Conservation (phyloP, 2,329 filamentous ascomycete species). For the Ambrosiella xylebori region DNA sequence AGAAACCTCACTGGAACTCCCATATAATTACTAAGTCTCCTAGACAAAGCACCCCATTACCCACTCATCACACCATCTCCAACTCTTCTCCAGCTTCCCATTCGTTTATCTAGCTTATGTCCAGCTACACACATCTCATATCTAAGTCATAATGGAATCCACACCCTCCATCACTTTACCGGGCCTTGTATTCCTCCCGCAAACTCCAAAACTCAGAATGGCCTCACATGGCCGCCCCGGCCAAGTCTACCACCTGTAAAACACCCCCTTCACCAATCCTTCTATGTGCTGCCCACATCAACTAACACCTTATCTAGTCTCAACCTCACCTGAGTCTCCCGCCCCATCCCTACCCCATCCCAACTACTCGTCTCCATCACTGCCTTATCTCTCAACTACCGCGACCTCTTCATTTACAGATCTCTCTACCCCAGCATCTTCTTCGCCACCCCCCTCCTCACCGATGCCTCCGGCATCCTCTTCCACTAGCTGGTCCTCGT, state of each 20-base stretch:
- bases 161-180: constrained; percentile 5
- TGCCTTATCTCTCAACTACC: constrained; percentile 79
- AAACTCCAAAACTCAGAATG: constrained; percentile 3
- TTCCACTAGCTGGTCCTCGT: constrained; percentile 61
- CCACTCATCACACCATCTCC: no score
- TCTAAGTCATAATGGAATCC: neutral
- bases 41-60: no score
- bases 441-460: constrained; percentile 60
- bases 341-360: constrained; percentile 43
- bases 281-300: neutral
- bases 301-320: constrained; percentile 25
- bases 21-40: no score
- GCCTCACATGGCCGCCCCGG: constrained; percentile 46
- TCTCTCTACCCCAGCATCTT: constrained; percentile 76
- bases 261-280: neutral
- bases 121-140: neutral
- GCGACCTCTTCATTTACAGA: constrained; percentile 86
- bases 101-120: neutral
- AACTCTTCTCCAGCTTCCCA: no score
- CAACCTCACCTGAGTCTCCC: constrained; percentile 41
- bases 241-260: constrained; percentile 68
- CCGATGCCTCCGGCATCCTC: constrained; percentile 68
- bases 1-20: no score
- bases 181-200: constrained; percentile 6
- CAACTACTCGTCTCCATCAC: constrained; percentile 61